phyloP scores from a whole-genome alignment of 1,284 basidiomycete species.

The Rhodotorula sp. region DNA sequence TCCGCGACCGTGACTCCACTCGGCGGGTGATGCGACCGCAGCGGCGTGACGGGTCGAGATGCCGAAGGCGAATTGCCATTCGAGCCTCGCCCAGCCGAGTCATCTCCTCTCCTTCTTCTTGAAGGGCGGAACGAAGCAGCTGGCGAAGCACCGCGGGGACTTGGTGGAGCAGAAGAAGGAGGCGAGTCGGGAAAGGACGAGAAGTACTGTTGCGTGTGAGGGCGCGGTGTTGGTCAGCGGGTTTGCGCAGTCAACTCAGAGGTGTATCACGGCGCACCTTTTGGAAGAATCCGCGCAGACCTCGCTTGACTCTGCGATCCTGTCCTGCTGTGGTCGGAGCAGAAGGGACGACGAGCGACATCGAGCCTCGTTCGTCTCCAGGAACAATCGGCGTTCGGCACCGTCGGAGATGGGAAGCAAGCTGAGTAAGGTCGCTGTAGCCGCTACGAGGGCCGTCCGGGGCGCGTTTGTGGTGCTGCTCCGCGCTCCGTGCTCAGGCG shows the following conservation, averaged over 20 bases:
- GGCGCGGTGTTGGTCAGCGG: no score
- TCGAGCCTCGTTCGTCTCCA: neutral
- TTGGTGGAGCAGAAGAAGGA: neutral
- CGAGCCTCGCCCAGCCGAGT: no score
- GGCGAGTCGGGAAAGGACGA: neutral
- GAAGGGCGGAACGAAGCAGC: neutral
- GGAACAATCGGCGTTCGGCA: neutral
- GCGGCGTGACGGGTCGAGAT: constrained; percentile 6
- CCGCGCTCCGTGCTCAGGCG: no score
- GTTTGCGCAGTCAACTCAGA: no score
- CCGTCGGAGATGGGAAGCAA: neutral
- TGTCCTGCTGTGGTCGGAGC: neutral
- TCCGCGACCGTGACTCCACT: constrained; percentile 25
- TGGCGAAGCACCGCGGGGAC: neutral
- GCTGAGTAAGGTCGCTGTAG: neutral
- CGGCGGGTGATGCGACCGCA: constrained; percentile 24
- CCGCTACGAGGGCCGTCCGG: no score
- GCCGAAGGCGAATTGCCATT: neutral
- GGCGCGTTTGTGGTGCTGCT: no score
- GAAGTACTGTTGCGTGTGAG: neutral
- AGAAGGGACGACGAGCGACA: neutral
- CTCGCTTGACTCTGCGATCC: neutral
- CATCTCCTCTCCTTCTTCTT: neutral
- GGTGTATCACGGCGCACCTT: constrained; percentile 8
- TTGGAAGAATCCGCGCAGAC: constrained; percentile 13